Evolutionary conservation across 495 filamentous ascomycete genomes (phyloP), one percentile per base, ranked within the genome.

Genomic region (Penicillium waksmanii): DNA sequence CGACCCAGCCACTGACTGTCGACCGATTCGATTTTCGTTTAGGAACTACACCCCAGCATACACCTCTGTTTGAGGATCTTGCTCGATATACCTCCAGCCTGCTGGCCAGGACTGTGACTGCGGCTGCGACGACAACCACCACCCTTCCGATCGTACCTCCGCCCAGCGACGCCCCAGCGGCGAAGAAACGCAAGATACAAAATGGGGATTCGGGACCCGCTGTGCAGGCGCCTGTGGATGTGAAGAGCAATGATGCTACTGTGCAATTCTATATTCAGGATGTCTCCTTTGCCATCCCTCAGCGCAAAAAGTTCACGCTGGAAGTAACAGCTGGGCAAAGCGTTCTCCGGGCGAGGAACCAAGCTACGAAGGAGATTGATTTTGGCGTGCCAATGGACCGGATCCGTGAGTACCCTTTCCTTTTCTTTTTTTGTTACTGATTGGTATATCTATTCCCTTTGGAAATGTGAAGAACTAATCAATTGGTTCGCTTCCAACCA

Each of bases 281-380:
- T 58, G 81, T 93, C 12, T 91, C 89, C 1, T 83, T 92, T 36
- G 80, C 85, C 3, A 82, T 90, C n/a, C 95, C 95, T 15, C 89
- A 91, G 76, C 82, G 95, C 60, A 98, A 97, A 78, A 98, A 98
- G 78, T 87, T 94, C 66, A 89, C 84, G 43, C 76, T 98, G 31
- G 88, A 91, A 73, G 79, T 98, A 23, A 73, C 72, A 17, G 72
- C 73, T 77, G 85, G 68, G 63, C 79, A 64, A 74, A 76, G 63
- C 11, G 87, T 85, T 53, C 69, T 97, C 43, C 87, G 88, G 55
- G 91, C 89, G 9, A 80, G 85, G 19, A 86, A 86, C 48, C 79
- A 88, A 8, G 73, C 83, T 17, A 85, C 84, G 11, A 85, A 86
- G 35, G 80, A 79, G 57, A 80, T 90, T 3, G 89, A 92, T 55